Conservation (phyloP, 73 alveolate species). For the Paramecium biaurelia region DNA sequence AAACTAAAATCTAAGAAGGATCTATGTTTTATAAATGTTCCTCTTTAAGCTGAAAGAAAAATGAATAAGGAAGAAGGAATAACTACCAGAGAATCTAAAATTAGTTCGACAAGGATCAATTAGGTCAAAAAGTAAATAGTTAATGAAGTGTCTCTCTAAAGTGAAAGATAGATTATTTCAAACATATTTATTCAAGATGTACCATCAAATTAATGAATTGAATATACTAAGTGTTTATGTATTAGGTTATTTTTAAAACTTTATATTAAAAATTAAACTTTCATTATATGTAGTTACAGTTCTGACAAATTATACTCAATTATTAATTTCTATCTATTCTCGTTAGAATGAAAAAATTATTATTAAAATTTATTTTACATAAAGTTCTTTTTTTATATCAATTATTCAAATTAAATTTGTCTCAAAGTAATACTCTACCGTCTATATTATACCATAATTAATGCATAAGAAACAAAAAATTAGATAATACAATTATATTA, state of each 20-base stretch:
- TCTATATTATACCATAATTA: too few species aligned
- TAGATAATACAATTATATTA: too few species aligned
- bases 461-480: too few species aligned
- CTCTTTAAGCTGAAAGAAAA: background rate
- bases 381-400: too few species aligned
- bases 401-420: too few species aligned
- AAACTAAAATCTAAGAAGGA: background rate
- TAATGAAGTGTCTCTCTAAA: background rate
- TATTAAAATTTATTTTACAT: too few species aligned
- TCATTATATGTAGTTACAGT: too few species aligned
- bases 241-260: background rate
- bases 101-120: background rate
- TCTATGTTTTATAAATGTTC: background rate
- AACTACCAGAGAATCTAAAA: background rate
- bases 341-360: too few species aligned
- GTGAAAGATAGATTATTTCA: background rate
- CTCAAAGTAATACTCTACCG: too few species aligned
- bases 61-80: slow-evolving; percentile 12
- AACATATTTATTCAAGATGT: background rate
- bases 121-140: background rate
- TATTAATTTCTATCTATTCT: too few species aligned
- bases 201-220: background rate
- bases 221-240: background rate
- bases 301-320: too few species aligned
- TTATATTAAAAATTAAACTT: too few species aligned